A percentile compares a stretch with the other conserved stretches of the same genome.
These are phyloP conservation scores for Ganoderma lingzhi DNA, from an alignment of 1,284 basidiomycete species.

Conservation along the genomic window DNA sequence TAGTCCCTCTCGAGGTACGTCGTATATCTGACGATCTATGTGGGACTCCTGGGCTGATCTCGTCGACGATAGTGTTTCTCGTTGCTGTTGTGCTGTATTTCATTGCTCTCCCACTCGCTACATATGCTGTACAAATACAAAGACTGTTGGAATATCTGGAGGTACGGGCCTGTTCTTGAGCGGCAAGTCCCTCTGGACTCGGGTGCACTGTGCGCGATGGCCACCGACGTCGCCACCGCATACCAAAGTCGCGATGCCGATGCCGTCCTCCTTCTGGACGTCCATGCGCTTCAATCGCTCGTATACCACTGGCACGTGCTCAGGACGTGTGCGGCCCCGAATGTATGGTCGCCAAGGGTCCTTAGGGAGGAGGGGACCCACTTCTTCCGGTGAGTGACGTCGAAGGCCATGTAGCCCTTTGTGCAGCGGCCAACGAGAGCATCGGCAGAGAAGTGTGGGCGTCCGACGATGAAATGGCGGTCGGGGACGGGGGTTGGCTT, in stretches of 20 bases:
- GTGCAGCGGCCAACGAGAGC: constrained; percentile 16
- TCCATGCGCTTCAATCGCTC: background rate
- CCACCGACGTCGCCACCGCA: constrained; percentile 24
- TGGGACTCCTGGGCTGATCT: background rate
- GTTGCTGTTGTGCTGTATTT: background rate
- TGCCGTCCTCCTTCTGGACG: background rate
- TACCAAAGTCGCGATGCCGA: constrained; percentile 13
- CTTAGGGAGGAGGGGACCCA: constrained; percentile 12
- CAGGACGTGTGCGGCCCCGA: constrained; percentile 11
- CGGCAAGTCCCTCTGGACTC: constrained; percentile 6
- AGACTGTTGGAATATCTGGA: background rate
- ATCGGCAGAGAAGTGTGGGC: constrained; percentile 12
- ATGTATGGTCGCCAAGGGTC: constrained; percentile 22
- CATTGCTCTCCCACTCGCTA: background rate
- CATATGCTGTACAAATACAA: background rate
- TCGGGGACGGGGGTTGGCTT: no score
- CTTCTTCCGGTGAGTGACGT: background rate
- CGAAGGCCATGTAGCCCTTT: constrained; percentile 14
- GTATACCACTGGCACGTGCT: constrained; percentile 20
- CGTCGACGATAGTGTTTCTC: background rate
- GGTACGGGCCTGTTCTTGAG: background rate
- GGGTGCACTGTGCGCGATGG: constrained; percentile 3
- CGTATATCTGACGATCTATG: no score
- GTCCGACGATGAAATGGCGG: constrained; percentile 9
- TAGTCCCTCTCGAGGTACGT: no score